Conservation (phyloP, 2,329 filamentous ascomycete genomes). For the Cordyceps cateniannulata region DNA sequence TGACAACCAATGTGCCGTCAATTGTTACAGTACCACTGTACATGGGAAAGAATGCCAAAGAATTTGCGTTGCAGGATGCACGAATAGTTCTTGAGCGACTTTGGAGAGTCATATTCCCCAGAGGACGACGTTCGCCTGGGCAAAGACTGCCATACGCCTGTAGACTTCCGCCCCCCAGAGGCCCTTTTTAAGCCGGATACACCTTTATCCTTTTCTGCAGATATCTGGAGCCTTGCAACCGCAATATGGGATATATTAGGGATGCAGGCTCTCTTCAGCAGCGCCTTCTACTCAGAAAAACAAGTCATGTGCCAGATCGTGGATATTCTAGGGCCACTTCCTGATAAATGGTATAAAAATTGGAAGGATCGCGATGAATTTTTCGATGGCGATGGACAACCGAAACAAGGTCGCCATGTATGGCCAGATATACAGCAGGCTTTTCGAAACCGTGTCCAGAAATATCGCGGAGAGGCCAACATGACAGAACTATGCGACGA, state of each 20-base stretch:
- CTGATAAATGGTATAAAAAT: constrained; percentile 4
- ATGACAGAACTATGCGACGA: constrained; percentile 2
- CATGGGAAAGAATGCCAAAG: not conserved
- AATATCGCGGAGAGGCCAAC: constrained; percentile 5
- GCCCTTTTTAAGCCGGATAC: not conserved
- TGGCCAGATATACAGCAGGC: not conserved
- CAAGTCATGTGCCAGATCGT: constrained; percentile 4
- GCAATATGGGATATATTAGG: constrained; percentile 6
- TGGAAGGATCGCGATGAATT: not conserved
- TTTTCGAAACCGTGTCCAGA: constrained; percentile 12
- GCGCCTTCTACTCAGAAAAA: not conserved
- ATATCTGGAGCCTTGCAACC: constrained; percentile 9
- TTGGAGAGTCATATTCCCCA: not conserved
- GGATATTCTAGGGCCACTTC: constrained; percentile 12
- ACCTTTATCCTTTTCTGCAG: not conserved
- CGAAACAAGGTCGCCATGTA: not conserved
- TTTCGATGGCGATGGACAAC: constrained; percentile 4
- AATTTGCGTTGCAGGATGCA: not conserved
- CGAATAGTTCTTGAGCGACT: not conserved
- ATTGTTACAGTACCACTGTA: not conserved
- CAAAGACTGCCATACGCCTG: not conserved
- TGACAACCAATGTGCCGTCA: not conserved
- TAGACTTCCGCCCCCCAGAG: not conserved
- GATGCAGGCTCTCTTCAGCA: constrained; percentile 7
- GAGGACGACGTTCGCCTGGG: not conserved